phyloP scores from a whole-genome alignment of 106 monocot genomes.

The Dactylorhiza incarnata region DNA sequence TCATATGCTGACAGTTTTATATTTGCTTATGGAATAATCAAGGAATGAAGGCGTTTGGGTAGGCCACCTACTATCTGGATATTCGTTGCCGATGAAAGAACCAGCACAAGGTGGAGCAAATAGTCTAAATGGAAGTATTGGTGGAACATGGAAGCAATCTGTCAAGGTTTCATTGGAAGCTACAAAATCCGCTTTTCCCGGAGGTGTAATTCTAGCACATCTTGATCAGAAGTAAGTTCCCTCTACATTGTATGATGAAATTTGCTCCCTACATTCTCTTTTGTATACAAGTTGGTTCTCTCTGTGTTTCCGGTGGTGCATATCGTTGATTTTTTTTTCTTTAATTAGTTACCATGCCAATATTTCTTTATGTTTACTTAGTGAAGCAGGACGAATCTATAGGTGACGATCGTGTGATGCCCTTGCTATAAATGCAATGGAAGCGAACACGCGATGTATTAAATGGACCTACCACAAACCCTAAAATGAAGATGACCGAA shows the following conservation, averaged over 20 bases:
- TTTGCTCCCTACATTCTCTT: background rate
- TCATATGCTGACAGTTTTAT: background rate
- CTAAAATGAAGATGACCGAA: too few species aligned
- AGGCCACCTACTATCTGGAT: constrained; percentile 87
- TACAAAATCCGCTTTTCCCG: constrained; percentile 75
- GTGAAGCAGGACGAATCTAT: too few species aligned
- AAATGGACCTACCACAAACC: too few species aligned
- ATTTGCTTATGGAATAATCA: constrained; percentile 16
- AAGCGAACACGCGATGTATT: too few species aligned
- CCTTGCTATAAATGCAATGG: too few species aligned
- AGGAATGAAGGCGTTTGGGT: constrained; percentile 96
- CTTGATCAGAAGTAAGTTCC: constrained; percentile 85
- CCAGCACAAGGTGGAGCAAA: constrained; percentile 37
- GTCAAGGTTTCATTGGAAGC: constrained; percentile 70
- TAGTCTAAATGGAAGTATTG: constrained; percentile 22
- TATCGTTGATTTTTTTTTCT: background rate
- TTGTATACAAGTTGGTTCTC: background rate
- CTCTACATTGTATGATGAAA: background rate
- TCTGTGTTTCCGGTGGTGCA: background rate
- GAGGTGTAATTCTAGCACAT: constrained; percentile 76
- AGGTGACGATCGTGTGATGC: too few species aligned
- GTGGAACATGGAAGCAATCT: constrained; percentile 89
- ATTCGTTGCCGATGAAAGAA: constrained; percentile 94
- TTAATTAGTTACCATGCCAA: background rate
- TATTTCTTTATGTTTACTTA: background rate